Conservation (phyloP, 352 stramenopile species). For the Globisporangium rhizosaccharum region DNA sequence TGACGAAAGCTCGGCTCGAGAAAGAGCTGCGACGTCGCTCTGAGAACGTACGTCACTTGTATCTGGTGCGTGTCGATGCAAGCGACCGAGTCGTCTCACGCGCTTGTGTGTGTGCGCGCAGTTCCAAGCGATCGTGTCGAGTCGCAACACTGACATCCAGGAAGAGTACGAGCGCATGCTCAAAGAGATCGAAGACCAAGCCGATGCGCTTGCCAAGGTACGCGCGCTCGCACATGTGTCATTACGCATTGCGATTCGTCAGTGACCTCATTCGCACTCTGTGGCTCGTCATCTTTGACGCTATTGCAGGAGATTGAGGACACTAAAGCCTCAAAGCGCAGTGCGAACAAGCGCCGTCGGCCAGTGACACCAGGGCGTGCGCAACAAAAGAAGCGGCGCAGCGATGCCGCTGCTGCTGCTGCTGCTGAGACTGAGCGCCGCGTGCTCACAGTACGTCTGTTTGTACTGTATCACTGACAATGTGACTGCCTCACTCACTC, state of each 20-base stretch:
- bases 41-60: conserved; percentile 20
- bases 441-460: conserved; percentile 4
- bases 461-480: no score
- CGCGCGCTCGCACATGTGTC: neutral
- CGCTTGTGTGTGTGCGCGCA: conserved; percentile 10
- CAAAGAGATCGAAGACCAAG: conserved; percentile 65
- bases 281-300: neutral
- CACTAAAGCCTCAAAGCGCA: conserved; percentile 12
- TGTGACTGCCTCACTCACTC: no score
- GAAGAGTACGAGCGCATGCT: conserved; percentile 74
- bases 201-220: conserved; percentile 27
- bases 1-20: conserved; percentile 56
- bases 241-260: no score
- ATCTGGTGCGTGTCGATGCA: neutral
- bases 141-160: conserved; percentile 67
- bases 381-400: conserved; percentile 18
- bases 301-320: conserved; percentile 38
- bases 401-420: neutral
- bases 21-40: conserved; percentile 59
- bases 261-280: neutral
- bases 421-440: conserved; percentile 7
- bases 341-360: conserved; percentile 8
- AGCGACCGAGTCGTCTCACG: neutral
- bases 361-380: conserved; percentile 8
- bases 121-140: conserved; percentile 62